A percentile compares a stretch with the other conserved stretches of the same genome.
These are phyloP conservation scores for Hyaloperonospora arabidopsidis DNA, from an alignment of 352 stramenopile species.

Conservation along the genomic window DNA sequence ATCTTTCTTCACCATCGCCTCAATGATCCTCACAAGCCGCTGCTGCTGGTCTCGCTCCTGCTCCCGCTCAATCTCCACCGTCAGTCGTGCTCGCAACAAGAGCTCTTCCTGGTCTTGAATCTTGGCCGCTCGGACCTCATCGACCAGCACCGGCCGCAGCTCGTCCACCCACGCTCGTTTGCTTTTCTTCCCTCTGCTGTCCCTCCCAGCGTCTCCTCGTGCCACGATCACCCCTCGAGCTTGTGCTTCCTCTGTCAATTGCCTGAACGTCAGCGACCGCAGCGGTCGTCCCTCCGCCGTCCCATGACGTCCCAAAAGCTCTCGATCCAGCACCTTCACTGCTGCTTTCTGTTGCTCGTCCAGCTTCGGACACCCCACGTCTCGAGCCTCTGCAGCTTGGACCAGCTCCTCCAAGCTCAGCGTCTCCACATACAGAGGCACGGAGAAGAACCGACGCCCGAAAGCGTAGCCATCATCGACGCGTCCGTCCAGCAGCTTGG, in stretches of 20 bases:
- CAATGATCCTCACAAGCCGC: slow-evolving; percentile 21
- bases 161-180: slow-evolving; percentile 54
- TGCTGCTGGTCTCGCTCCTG: slow-evolving; percentile 28
- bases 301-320: slow-evolving; percentile 44
- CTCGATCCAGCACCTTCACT: slow-evolving; percentile 45
- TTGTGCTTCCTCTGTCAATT: slow-evolving; percentile 53
- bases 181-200: slow-evolving; percentile 47
- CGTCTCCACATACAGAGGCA: slow-evolving; percentile 45
- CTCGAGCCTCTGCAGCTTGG: slow-evolving; percentile 21
- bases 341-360: slow-evolving; percentile 24
- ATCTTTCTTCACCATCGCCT: slow-evolving; percentile 10
- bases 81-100: slow-evolving; percentile 33
- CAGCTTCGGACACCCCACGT: slow-evolving; percentile 25
- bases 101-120: slow-evolving; percentile 34
- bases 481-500: slow-evolving; percentile 33
- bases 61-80: slow-evolving; percentile 28
- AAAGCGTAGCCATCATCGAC: slow-evolving; percentile 61
- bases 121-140: slow-evolving; percentile 24
- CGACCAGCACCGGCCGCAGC: slow-evolving; percentile 26
- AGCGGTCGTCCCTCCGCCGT: slow-evolving; percentile 42
- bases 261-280: slow-evolving; percentile 47
- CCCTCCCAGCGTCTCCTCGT: slow-evolving; percentile 23
- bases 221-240: slow-evolving; percentile 25
- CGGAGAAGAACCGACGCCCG: slow-evolving; percentile 48
- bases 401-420: slow-evolving; percentile 42